These are phyloP conservation scores for Colletotrichum orchidophilum DNA, from an alignment of 2,329 filamentous ascomycete genomes.

Conservation along the genomic window DNA sequence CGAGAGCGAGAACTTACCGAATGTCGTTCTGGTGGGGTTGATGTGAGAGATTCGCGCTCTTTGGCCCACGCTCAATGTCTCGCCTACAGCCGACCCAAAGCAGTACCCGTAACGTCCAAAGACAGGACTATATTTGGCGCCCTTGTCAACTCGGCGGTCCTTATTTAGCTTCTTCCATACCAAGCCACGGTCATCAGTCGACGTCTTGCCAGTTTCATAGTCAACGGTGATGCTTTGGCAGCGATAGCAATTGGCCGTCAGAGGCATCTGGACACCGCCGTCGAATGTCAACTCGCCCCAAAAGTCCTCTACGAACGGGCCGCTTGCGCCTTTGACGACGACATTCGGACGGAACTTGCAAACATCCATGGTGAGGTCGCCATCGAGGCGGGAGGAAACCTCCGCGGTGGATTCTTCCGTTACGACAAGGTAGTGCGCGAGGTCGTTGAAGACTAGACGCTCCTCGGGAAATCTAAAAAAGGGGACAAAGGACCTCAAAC, in stretches of 20 bases:
- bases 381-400: conserved; percentile 36
- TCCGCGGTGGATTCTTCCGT: conserved; percentile 77
- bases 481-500: conserved; percentile 42
- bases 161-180: conserved; percentile 21
- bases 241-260: conserved; percentile 14
- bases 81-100: background rate
- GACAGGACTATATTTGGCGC: conserved; percentile 11
- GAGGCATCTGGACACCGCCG: conserved; percentile 2
- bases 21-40: background rate
- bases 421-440: conserved; percentile 78
- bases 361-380: background rate
- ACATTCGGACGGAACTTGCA: conserved; percentile 14
- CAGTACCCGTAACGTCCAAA: conserved; percentile 17
- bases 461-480: conserved; percentile 43
- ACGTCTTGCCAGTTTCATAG: conserved; percentile 5
- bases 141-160: conserved; percentile 5
- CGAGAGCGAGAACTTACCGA: background rate
- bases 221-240: conserved; percentile 22
- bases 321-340: conserved; percentile 7
- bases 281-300: conserved; percentile 12
- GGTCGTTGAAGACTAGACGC: conserved; percentile 76
- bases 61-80: background rate
- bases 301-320: conserved; percentile 12
- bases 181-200: conserved; percentile 8
- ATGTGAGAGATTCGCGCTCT: background rate